Evolutionary conservation across 257 asterid species (phyloP).

Genomic region (Penstemon newberryi): DNA sequence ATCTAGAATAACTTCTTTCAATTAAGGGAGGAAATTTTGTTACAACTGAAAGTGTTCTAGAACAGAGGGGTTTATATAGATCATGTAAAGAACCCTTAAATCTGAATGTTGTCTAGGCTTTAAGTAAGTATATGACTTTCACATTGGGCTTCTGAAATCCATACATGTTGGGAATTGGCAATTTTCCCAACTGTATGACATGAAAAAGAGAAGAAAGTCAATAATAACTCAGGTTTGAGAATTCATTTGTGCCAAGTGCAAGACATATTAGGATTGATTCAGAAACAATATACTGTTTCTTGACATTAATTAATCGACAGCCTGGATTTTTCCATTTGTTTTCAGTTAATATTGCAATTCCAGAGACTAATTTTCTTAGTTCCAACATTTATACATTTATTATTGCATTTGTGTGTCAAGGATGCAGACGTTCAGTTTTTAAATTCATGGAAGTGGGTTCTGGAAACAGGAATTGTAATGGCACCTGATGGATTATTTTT

Average conservation of each 20-base stretch:
- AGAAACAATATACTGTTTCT: neutral
- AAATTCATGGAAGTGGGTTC: neutral
- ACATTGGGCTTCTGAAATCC: constrained; percentile 26
- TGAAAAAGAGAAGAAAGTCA: neutral
- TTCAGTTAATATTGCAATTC: neutral
- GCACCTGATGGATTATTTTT: neutral
- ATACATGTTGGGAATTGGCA: constrained; percentile 32
- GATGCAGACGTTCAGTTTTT: neutral
- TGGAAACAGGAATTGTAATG: neutral
- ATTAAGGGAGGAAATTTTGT: neutral
- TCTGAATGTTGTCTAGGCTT: constrained; percentile 1
- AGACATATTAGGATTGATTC: neutral
- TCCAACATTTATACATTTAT: constrained; percentile 4
- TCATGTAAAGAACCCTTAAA: neutral
- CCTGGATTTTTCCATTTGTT: neutral
- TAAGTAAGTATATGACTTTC: constrained; percentile 20
- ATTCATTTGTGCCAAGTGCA: neutral
- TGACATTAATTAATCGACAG: constrained; percentile 12
- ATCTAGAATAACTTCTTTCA: neutral
- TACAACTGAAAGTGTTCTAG: constrained; percentile 1
- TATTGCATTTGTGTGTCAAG: neutral
- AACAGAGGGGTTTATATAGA: constrained; percentile 11
- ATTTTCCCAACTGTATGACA: constrained; percentile 8
- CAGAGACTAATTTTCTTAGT: constrained; percentile 8
- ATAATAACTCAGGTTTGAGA: neutral